Conservation (phyloP, 2,329 filamentous ascomycete genomes). For the Coleophoma cylindrospora region DNA sequence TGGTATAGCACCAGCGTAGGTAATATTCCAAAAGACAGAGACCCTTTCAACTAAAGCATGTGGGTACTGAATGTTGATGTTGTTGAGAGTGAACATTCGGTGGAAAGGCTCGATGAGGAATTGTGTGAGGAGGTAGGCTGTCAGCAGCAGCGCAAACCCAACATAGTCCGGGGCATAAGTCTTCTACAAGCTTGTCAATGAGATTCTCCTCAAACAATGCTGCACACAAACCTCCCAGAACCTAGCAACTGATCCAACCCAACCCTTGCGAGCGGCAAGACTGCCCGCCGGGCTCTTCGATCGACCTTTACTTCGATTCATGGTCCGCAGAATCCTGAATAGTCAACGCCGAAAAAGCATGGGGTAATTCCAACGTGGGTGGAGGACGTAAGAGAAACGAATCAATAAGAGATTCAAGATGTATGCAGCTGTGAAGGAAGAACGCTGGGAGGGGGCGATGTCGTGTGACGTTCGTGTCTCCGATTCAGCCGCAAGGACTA, state of each 20-base stretch:
- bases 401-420: not conserved
- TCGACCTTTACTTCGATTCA: not conserved
- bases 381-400: no score
- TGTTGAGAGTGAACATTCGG: constrained; percentile 87
- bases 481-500: not conserved
- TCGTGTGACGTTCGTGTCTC: not conserved
- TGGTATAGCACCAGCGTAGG: constrained; percentile 73
- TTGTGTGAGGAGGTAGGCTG: constrained; percentile 58
- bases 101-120: constrained; percentile 80
- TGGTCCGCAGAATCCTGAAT: no score
- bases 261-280: constrained; percentile 17
- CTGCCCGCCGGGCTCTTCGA: constrained; percentile 10
- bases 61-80: constrained; percentile 79
- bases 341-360: no score
- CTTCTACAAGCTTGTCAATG: constrained; percentile 40
- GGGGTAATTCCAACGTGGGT: no score
- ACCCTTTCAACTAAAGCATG: constrained; percentile 83
- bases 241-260: constrained; percentile 24
- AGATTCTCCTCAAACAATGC: no score
- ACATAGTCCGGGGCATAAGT: constrained; percentile 88
- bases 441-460: not conserved
- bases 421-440: constrained; percentile 4
- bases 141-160: constrained; percentile 66
- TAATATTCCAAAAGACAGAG: constrained; percentile 54
- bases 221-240: constrained; percentile 24